Evolutionary conservation across 352 stramenopile species (phyloP).

Genomic region (Pythium rhizo-oryzae): DNA sequence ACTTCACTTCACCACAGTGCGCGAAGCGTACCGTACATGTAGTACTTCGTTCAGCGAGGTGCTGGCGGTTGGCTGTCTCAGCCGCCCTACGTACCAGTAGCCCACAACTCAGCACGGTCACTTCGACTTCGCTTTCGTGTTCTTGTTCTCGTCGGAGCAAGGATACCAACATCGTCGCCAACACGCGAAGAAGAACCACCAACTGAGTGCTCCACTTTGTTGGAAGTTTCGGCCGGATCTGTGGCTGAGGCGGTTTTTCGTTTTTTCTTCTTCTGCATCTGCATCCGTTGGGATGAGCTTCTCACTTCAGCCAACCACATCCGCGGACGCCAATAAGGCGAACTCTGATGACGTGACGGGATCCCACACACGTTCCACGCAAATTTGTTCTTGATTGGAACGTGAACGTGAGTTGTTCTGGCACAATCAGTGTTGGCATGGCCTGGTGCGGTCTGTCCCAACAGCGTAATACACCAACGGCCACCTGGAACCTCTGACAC

Average conservation of each 20-base stretch:
- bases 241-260: not conserved
- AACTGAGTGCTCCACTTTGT: too few species aligned
- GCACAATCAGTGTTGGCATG: not conserved
- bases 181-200: too few species aligned
- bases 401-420: not conserved
- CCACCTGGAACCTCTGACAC: too few species aligned
- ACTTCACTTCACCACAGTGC: not conserved
- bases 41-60: not conserved
- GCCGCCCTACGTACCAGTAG: too few species aligned
- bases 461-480: too few species aligned
- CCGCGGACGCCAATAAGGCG: not conserved
- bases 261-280: not conserved
- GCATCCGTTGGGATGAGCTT: constrained; percentile 1
- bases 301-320: constrained; percentile 11
- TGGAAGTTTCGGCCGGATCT: not conserved
- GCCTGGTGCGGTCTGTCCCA: not conserved
- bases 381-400: not conserved
- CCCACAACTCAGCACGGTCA: too few species aligned
- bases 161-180: too few species aligned
- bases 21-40: not conserved
- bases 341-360: constrained; percentile 9
- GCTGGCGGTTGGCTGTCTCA: not conserved
- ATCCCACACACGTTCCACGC: not conserved
- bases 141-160: too few species aligned
- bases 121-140: too few species aligned